Base-by-base conservation (phyloP, 2,329 filamentous ascomycete species). In the Daldinia sp. region DNA sequence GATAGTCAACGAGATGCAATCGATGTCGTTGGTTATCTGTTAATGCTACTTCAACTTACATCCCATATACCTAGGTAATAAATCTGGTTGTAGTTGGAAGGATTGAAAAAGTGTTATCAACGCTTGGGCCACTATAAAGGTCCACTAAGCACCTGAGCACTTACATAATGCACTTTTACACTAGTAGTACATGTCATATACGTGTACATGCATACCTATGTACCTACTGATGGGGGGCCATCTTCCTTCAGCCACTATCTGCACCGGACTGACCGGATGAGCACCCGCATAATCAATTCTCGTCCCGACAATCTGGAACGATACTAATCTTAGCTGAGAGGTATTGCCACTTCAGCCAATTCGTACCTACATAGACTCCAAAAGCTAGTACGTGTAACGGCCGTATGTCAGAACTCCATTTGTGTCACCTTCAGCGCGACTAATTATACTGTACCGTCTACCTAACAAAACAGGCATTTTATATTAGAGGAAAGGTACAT, bases 241-340 rank as follows among this genome's bases (percentile, higher is more conserved):
- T 21, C 10, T 37, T 47, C 5, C 5, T 49, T 57, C 61, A 56
- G 53, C 30, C 52, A 61, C 35, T 30, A n/a, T 58, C 54, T 56
- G 54, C 63, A 69, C 59, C 25, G 55, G 47, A 21, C 62, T 63
- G 64, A 53, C 53, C 50, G 53, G 53, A 65, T 35, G 47, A 63
- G 65, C 47, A 45, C 23, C 57, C 50, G 51, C 54, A 54, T 66
- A 57, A 53, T 49, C 34, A 56, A 30, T 56, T 61, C 55, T 59
- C 52, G 63, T 63, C 61, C 64, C 64, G 56, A 60, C 54, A 53
- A 50, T 21, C 29, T 64, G 64, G 64, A 59, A 62, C 62, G 53
- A 15, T 19, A 13, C 27, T 58, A 61, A 60, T 55, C 48, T 62
- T 64, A 60, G 55, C 41, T 51, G 34, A 55, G 49, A 32, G n/a